Conservation (phyloP, 2,329 filamentous ascomycete genomes). For the Epichloe hybrida region DNA sequence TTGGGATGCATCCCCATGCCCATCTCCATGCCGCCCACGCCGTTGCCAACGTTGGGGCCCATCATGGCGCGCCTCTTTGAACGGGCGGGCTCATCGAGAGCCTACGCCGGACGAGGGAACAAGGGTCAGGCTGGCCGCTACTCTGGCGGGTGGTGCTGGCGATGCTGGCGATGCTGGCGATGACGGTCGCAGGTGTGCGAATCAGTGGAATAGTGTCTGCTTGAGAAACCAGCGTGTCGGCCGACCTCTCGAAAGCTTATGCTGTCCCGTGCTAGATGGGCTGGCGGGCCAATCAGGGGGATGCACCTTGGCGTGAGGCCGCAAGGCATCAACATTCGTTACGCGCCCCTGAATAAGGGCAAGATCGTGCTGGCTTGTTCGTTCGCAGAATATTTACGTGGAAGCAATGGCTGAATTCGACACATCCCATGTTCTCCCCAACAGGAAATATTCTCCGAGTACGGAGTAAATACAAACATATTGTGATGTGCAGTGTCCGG, state of each 20-base stretch:
- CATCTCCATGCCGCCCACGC: conserved; percentile 32
- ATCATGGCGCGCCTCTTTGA: conserved; percentile 25
- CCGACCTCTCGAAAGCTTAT: conserved; percentile 9
- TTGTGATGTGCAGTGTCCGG: no score
- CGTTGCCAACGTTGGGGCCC: conserved; percentile 31
- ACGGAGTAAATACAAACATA: no score
- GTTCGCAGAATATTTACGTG: no score
- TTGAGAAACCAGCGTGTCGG: background rate
- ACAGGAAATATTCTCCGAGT: no score
- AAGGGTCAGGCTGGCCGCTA: conserved; percentile 8
- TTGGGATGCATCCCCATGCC: conserved; percentile 33
- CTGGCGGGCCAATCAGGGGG: conserved; percentile 17
- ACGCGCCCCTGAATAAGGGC: background rate
- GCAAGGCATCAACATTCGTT: conserved; percentile 22
- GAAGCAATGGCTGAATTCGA: no score
- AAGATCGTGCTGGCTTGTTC: no score
- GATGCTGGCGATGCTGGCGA: background rate
- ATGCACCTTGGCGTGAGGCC: conserved; percentile 17
- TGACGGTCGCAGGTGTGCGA: background rate
- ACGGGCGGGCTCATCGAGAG: conserved; percentile 25
- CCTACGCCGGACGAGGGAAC: conserved; percentile 11
- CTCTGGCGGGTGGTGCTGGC: background rate
- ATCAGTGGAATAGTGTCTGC: background rate
- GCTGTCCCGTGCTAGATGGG: conserved; percentile 1
- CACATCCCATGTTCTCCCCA: no score